Evolutionary conservation across 2,329 filamentous ascomycete genomes (phyloP).

Genomic region (Colletotrichum graminicola): DNA sequence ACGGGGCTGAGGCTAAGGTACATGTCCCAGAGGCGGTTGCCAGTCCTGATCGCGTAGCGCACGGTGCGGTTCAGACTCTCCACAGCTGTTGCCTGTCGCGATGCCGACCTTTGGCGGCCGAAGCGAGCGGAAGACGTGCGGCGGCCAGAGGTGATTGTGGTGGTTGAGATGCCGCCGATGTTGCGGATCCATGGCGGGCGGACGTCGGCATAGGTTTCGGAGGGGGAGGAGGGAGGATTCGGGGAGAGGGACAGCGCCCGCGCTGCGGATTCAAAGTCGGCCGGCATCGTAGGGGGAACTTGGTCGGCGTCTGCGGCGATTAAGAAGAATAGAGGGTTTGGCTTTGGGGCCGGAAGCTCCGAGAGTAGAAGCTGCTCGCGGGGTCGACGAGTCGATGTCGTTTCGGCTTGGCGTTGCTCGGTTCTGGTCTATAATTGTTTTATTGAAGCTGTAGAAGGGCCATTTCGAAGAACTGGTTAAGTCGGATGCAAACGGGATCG

Average conservation of each 20-base stretch:
- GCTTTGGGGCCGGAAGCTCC: slow-evolving; percentile 27
- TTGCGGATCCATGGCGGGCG: slow-evolving; percentile 58
- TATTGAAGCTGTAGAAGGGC: slow-evolving; percentile 4
- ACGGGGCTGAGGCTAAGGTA: slow-evolving; percentile 69
- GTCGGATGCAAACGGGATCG: not conserved
- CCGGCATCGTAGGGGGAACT: slow-evolving; percentile 57
- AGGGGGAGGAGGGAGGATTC: slow-evolving; percentile 48
- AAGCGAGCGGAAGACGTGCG: slow-evolving; percentile 60
- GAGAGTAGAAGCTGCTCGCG: slow-evolving; percentile 24
- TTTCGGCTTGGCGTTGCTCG: not conserved
- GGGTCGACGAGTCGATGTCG: slow-evolving; percentile 16
- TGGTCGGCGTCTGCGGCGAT: not conserved
- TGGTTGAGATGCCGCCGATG: slow-evolving; percentile 42
- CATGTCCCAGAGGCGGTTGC: slow-evolving; percentile 59
- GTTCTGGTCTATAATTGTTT: not conserved
- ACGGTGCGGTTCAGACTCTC: slow-evolving; percentile 55
- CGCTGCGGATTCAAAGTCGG: slow-evolving; percentile 64
- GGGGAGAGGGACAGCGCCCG: slow-evolving; percentile 62
- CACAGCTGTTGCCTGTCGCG: slow-evolving; percentile 38
- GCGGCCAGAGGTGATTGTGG: slow-evolving; percentile 40
- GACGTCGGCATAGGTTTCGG: slow-evolving; percentile 54
- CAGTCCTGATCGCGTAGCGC: slow-evolving; percentile 57
- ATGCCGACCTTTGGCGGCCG: slow-evolving; percentile 43
- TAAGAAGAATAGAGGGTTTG: not conserved
- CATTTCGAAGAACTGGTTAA: slow-evolving; percentile 23